Evolutionary conservation across 148 eudicot genomes (phyloP), one percentile per base, ranked within the genome.

Genomic region (Rhododendron henanense): DNA sequence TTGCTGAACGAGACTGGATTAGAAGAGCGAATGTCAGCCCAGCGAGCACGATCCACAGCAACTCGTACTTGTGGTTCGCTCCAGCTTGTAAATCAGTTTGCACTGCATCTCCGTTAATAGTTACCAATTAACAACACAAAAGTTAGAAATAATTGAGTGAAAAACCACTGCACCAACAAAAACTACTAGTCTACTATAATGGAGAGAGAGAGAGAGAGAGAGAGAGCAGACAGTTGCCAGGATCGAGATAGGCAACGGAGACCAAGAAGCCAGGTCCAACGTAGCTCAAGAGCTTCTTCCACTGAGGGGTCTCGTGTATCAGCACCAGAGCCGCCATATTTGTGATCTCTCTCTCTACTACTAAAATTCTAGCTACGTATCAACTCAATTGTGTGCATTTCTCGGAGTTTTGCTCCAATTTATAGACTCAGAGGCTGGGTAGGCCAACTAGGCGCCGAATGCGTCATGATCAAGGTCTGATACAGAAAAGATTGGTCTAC

Each of bases 251-350:
- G 59, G 90, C 90, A 18, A 88, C 67, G 7, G 90, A 88, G 71
- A 88, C 88, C 25, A 88, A 25, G 76, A 88, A 73, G 35, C 90
- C 90, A 80, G 90, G 90, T n/a, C 90, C 90, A 13, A 88, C 84
- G 47, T 41, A 88, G 78, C 86, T 53, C 35, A 88, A 19, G 55
- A 86, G 16, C 39, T 86, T 84, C 82, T 73, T 88, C 90, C 90
- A 88, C 21, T 33, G 28, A 11, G 88, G 84, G 33, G 77, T 82
- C 65, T 87, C 91, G 45, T 87, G 35, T 75, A 76, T 84, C 73
- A 75, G 71, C 50, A 84, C 86, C 71, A 75, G 71, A 75, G 86
- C 86, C 86, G 86, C 86, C 86, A 84, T 84, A 31, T 35, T 45
- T 37, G 14, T 5, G 2, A n/a, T 9, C 21, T 9, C n/a, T n/a